Conservation (phyloP, 2,329 filamentous ascomycete species). For the Trichoderma sp. region DNA sequence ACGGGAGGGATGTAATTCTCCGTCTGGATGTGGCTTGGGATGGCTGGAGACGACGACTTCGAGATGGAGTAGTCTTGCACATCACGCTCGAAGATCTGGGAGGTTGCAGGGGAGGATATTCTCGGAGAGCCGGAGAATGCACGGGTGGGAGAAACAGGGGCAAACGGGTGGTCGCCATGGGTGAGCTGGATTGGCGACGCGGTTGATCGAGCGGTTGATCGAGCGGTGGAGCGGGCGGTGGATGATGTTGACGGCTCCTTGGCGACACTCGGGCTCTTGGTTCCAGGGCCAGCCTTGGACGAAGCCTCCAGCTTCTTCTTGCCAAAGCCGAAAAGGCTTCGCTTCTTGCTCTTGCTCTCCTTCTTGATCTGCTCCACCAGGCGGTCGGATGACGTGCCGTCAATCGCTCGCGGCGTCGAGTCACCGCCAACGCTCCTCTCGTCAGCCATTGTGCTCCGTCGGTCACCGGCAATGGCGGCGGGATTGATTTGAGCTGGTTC, state of each 20-base stretch:
- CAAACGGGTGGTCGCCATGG: constrained; percentile 42
- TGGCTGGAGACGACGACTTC: constrained; percentile 75
- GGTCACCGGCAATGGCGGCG: constrained; percentile 20
- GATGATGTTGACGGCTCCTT: constrained; percentile 38
- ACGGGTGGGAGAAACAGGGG: constrained; percentile 61
- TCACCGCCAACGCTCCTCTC: constrained; percentile 29
- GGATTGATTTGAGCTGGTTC: constrained; percentile 23
- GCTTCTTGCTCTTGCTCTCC: constrained; percentile 46
- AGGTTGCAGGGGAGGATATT: constrained; percentile 71
- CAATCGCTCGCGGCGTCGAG: constrained; percentile 33
- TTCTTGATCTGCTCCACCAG: constrained; percentile 27
- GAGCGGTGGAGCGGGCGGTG: constrained; percentile 22
- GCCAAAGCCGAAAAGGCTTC: constrained; percentile 58
- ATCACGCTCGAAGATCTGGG: constrained; percentile 88
- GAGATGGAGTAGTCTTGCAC: constrained; percentile 74
- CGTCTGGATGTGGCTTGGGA: constrained; percentile 88
- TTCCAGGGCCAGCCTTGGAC: constrained; percentile 35
- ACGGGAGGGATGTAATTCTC: constrained; percentile 93
- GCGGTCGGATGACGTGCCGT: constrained; percentile 30
- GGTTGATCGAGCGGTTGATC: constrained; percentile 39
- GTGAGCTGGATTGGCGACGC: constrained; percentile 37
- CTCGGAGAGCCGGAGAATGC: constrained; percentile 69
- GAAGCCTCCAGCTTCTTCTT: constrained; percentile 54
- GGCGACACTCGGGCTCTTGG: constrained; percentile 34
- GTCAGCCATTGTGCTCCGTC: constrained; percentile 26